These are phyloP conservation scores for Phytomonas francai DNA, from an alignment of 208 protist genomes.

Conservation along the genomic window DNA sequence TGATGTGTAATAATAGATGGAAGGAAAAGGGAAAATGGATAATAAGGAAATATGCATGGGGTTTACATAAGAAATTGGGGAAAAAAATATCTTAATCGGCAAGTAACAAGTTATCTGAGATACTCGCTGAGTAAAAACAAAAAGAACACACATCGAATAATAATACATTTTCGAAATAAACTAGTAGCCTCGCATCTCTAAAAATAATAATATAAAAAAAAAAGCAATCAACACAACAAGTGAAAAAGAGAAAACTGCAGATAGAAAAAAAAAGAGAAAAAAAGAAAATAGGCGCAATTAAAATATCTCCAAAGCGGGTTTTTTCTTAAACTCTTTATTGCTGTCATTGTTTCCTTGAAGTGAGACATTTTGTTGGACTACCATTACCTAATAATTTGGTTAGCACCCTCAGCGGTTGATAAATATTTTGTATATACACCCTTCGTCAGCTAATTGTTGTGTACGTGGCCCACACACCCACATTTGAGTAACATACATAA, in stretches of 20 bases:
- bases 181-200: background rate
- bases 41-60: constrained; percentile 4
- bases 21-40: constrained; percentile 17
- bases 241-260: background rate
- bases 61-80: constrained; percentile 2
- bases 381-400: background rate
- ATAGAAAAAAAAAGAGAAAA: constrained; percentile 5
- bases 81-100: background rate
- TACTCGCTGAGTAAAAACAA: constrained; percentile 8
- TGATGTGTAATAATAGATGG: background rate
- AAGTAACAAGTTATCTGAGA: background rate
- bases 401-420: constrained; percentile 11
- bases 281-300: constrained; percentile 12
- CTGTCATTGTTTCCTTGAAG: constrained; percentile 5
- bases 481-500: background rate
- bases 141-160: constrained; percentile 10
- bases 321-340: constrained; percentile 4
- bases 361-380: constrained; percentile 1
- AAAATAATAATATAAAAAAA: constrained; percentile 9
- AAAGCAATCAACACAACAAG: constrained; percentile 7
- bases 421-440: constrained; percentile 6
- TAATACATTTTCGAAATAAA: constrained; percentile 4
- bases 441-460: background rate
- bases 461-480: background rate
- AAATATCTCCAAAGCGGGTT: constrained; percentile 11